phyloP scores from a whole-genome alignment of 768 basidiomycete genomes.

The Cystobasidium tubakii region DNA sequence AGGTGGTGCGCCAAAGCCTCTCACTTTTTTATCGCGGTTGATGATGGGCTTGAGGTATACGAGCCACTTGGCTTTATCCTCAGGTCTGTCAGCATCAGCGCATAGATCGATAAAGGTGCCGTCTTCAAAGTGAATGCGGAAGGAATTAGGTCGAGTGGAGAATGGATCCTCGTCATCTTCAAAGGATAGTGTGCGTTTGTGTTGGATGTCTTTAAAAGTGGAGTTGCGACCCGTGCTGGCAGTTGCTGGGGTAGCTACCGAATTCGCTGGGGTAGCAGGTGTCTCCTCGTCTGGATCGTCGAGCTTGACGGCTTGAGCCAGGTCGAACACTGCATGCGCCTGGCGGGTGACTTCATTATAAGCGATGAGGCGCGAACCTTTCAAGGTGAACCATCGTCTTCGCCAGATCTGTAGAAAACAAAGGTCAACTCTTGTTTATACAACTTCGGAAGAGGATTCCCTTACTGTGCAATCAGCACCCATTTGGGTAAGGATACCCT shows the following conservation, averaged over 20 bases:
- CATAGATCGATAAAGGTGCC: slow-evolving; percentile 19
- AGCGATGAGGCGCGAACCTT: slow-evolving; percentile 26
- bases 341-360: slow-evolving; percentile 31
- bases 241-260: slow-evolving; percentile 7
- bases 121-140: slow-evolving; percentile 30
- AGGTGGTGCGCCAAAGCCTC: slow-evolving; percentile 20
- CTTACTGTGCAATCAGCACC: slow-evolving; percentile 34
- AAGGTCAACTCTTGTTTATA: background rate
- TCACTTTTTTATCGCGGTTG: background rate
- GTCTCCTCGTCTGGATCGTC: slow-evolving; percentile 31
- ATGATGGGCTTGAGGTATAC: slow-evolving; percentile 11
- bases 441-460: too few species aligned
- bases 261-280: slow-evolving; percentile 10
- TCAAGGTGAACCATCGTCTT: slow-evolving; percentile 15
- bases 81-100: slow-evolving; percentile 21
- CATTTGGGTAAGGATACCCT: slow-evolving; percentile 28
- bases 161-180: slow-evolving; percentile 35
- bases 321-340: slow-evolving; percentile 22
- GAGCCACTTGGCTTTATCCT: slow-evolving; percentile 28
- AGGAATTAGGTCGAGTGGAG: slow-evolving; percentile 32
- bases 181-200: slow-evolving; percentile 20
- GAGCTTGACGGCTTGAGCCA: slow-evolving; percentile 4
- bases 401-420: slow-evolving; percentile 15
- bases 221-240: slow-evolving; percentile 9
- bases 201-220: background rate